Evolutionary conservation across 2,329 filamentous ascomycete genomes (phyloP).

Genomic region (Aspergillus sp.): DNA sequence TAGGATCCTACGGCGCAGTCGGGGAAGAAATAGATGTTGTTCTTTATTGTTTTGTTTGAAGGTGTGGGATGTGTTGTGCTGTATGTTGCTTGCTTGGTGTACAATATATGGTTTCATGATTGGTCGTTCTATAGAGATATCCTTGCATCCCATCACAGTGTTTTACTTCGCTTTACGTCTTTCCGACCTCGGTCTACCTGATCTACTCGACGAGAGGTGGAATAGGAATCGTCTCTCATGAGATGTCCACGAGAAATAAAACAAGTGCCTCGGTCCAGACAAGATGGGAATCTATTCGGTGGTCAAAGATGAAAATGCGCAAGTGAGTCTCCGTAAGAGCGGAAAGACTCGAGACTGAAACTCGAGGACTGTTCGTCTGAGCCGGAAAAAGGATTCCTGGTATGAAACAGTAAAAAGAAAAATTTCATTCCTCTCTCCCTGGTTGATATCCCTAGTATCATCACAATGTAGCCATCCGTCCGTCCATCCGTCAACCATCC

Average conservation of each 20-base stretch:
- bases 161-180: not conserved
- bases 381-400: slow-evolving; percentile 6
- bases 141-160: not conserved
- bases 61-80: not conserved
- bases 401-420: slow-evolving; percentile 27
- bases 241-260: slow-evolving; percentile 17
- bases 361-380: not conserved
- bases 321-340: not conserved
- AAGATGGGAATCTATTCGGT: not conserved
- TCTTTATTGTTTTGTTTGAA: not conserved
- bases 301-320: not conserved
- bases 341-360: not conserved
- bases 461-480: slow-evolving; percentile 5
- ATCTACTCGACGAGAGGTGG: not conserved
- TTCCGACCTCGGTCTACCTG: not conserved
- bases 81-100: slow-evolving; percentile 5
- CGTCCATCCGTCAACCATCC: not conserved
- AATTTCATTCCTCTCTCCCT: slow-evolving; percentile 21
- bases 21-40: slow-evolving; percentile 29
- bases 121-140: too few species aligned
- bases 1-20: slow-evolving; percentile 36
- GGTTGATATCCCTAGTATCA: slow-evolving; percentile 7
- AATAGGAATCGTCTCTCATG: not conserved
- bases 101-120: not conserved
- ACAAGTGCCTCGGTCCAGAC: not conserved